These are phyloP conservation scores for Penicillium sp. DNA, from an alignment of 2,329 filamentous ascomycete genomes.

Conservation along the genomic window DNA sequence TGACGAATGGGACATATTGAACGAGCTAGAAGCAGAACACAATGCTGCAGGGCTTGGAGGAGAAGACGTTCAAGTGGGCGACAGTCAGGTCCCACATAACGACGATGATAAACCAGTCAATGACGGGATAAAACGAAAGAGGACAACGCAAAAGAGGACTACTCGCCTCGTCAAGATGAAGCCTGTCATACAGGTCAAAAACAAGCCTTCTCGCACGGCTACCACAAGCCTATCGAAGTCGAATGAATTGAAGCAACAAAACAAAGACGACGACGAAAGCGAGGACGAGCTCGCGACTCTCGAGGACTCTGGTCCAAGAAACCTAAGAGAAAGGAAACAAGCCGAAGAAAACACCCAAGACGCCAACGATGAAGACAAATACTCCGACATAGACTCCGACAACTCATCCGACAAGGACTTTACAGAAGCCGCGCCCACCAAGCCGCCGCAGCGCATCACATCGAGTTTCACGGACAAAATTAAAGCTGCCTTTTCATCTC, in stretches of 20 bases:
- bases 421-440: conserved; percentile 5
- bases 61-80: conserved; percentile 26
- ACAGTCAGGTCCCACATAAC: conserved; percentile 30
- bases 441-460: neutral
- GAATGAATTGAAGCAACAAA: conserved; percentile 5
- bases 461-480: conserved; percentile 36
- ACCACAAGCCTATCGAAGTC: neutral
- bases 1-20: conserved; percentile 42
- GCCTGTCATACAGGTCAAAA: conserved; percentile 32
- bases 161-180: conserved; percentile 43
- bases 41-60: neutral
- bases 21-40: conserved; percentile 42
- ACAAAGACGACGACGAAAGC: conserved; percentile 15
- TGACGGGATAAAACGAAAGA: conserved; percentile 34
- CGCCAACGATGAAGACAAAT: neutral
- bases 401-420: conserved; percentile 12
- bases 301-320: neutral
- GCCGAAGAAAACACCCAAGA: neutral
- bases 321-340: neutral
- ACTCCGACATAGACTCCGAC: conserved; percentile 18
- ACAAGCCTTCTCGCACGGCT: conserved; percentile 19
- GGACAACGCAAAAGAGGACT: conserved; percentile 48
- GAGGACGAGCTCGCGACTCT: conserved; percentile 20
- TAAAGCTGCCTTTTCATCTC: conserved; percentile 30
- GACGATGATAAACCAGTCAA: conserved; percentile 10